phyloP scores from a whole-genome alignment of 768 basidiomycete species.

The Pleurotus platypus region DNA sequence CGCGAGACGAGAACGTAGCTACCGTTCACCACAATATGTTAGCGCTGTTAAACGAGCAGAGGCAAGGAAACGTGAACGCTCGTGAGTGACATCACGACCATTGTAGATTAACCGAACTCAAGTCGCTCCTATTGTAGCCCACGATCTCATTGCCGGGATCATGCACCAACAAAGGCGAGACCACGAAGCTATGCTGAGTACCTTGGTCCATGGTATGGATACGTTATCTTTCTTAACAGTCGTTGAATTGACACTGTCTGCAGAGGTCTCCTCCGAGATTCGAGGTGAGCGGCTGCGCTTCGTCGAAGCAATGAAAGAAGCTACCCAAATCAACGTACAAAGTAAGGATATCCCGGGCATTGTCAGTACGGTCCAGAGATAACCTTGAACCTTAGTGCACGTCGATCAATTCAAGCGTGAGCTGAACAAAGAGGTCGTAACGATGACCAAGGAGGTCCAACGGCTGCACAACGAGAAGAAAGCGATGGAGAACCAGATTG shows the following conservation, averaged over 20 bases:
- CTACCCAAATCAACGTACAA: constrained; percentile 84
- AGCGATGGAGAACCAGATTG: constrained; percentile 64
- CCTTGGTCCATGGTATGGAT: constrained; percentile 55
- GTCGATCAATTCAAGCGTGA: constrained; percentile 87
- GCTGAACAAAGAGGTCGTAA: constrained; percentile 67
- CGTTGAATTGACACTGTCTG: not conserved
- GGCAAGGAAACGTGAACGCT: not conserved
- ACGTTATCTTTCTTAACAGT: not conserved
- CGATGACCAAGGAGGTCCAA: constrained; percentile 71
- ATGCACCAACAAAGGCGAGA: constrained; percentile 70
- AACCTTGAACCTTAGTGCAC: constrained; percentile 46
- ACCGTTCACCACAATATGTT: constrained; percentile 24
- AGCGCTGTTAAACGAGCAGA: not conserved
- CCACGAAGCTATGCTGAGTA: constrained; percentile 66
- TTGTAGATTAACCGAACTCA: no score
- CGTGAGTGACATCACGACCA: not conserved
- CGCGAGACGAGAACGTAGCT: constrained; percentile 31
- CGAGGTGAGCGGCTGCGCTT: constrained; percentile 82
- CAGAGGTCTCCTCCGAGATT: constrained; percentile 81
- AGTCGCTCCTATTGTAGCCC: constrained; percentile 30
- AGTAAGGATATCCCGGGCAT: constrained; percentile 31
- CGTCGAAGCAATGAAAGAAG: constrained; percentile 94
- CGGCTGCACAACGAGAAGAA: constrained; percentile 65
- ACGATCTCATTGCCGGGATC: constrained; percentile 54
- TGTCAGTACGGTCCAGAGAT: no score